These are phyloP conservation scores for Dunaliella primolecta DNA, from an alignment of 139 green algal genomes.

Conservation along the genomic window DNA sequence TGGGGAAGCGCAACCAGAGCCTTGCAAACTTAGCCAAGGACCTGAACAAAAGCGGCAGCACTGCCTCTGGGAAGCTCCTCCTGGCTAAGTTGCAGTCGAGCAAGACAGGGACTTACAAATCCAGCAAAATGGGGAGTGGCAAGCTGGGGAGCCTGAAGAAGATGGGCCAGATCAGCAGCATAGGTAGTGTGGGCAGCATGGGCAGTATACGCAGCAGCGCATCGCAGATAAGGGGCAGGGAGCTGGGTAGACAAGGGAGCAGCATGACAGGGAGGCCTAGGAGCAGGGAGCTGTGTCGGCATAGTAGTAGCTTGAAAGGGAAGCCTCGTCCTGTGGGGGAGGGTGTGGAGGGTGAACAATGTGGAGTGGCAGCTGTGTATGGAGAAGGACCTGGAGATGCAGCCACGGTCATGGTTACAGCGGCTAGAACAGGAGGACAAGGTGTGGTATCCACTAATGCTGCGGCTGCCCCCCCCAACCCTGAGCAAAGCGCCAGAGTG, in stretches of 20 bases:
- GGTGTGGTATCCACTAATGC: neutral
- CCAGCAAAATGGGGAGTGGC: neutral
- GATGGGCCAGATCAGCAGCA: neutral
- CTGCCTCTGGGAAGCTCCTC: neutral
- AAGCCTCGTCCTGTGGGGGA: neutral
- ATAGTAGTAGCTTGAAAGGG: neutral
- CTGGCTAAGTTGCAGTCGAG: neutral
- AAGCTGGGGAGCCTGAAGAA: neutral
- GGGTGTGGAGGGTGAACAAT: neutral
- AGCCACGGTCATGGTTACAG: neutral
- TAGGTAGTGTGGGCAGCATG: neutral
- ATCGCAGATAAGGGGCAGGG: neutral
- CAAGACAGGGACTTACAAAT: neutral
- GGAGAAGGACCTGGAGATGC: neutral
- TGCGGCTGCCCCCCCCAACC: too few relatives aligned
- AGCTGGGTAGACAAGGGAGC: neutral
- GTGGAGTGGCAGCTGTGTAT: neutral
- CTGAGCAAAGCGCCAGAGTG: neutral
- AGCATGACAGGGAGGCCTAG: neutral
- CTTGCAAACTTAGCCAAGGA: neutral
- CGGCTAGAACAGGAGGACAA: neutral
- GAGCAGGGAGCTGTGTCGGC: neutral
- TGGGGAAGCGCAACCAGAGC: neutral
- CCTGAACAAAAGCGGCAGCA: neutral
- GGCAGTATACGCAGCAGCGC: neutral